phyloP scores from a whole-genome alignment of 495 filamentous ascomycete species.

The Evansstolkia leycettana region DNA sequence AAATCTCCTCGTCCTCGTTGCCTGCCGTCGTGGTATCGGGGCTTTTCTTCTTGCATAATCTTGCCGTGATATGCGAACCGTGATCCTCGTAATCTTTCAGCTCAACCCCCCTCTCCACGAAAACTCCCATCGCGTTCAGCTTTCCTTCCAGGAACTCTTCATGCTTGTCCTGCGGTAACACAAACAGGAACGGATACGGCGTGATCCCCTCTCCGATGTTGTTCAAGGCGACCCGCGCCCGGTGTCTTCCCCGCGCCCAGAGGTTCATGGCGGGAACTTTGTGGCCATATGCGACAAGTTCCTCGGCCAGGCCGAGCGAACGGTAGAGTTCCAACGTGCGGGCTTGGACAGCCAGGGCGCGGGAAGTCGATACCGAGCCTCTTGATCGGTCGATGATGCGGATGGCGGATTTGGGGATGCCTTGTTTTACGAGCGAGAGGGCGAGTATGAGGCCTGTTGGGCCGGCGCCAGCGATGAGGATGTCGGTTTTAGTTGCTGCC shows the following conservation, averaged over 20 bases:
- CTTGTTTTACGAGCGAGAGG: constrained; percentile 23
- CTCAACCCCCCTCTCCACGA: constrained; percentile 18
- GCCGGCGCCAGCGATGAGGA: constrained; percentile 30
- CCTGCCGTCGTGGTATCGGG: background rate
- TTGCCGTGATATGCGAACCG: constrained; percentile 15
- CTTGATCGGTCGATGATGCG: constrained; percentile 24
- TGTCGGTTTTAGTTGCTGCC: too few species aligned
- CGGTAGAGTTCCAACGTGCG: constrained; percentile 31
- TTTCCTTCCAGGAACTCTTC: constrained; percentile 22
- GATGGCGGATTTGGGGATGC: constrained; percentile 16
- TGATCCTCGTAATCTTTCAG: constrained; percentile 15
- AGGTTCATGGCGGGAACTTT: constrained; percentile 22
- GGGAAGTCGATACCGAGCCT: constrained; percentile 16
- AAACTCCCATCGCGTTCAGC: constrained; percentile 17
- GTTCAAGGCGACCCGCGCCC: constrained; percentile 7
- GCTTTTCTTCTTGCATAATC: constrained; percentile 4
- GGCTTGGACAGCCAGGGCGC: constrained; percentile 26
- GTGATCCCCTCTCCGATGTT: constrained; percentile 19
- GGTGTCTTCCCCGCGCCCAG: constrained; percentile 17
- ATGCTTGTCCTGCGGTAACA: constrained; percentile 21
- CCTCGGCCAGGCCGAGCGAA: constrained; percentile 23
- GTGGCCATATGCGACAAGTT: constrained; percentile 17
- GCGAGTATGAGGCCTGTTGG: constrained; percentile 30
- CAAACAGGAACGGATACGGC: constrained; percentile 22
- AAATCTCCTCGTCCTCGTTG: constrained; percentile 7